Base-by-base conservation (phyloP, 2,329 filamentous ascomycete genomes). In the Colletotrichum endophyticum region DNA sequence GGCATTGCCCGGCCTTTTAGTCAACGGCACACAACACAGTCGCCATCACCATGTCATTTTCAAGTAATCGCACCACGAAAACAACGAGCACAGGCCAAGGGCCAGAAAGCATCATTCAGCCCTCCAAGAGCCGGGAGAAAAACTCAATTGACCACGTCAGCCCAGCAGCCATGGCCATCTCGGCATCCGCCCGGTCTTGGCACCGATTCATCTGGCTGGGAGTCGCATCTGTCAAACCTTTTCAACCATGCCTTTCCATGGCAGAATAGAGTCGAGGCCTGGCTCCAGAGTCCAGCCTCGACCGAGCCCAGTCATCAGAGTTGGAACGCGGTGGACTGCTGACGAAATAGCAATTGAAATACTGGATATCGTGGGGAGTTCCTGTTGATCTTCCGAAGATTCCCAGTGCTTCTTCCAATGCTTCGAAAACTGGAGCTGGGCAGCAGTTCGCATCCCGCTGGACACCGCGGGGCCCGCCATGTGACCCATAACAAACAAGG, bases 81-180 rank as follows among this genome's bases (percentile, higher is more conserved):
- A 62, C 59, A 62, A 34, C 28, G 12, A 73, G 59, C 70, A 61
- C 64, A 70, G 74, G 64, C 70, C 66, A 73, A 53, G 57, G 36
- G 57, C 34, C 27, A 66, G 28, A 53, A 74, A 70, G 39, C 59
- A 73, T 63, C 49, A 27, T 74, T 66, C 49, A 64, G 70, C 70
- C 59, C 70, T 70, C 53, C 36, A 57, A 56, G 32, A 69, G 19
- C 16, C 36, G 30, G 36, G n/a, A 53, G 36, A 36, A 61, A 53
- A 76, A 76, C 44, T 76, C 74, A 76, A 76, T 76, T 76, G 59
- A 32, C 13, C 56, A 56, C 67, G 61, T 71, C 67, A 74, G 59
- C 57, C 66, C 66, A 53, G 49, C 44, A 56, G 57, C 57, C 36
- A 57, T 53, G 63, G 56, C 59, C 70, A 53, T 32, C 34, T 44